Evolutionary conservation across 2,329 filamentous ascomycete species (phyloP), one percentile per base, ranked within the genome.

Genomic region (Xylariaceae sp.): DNA sequence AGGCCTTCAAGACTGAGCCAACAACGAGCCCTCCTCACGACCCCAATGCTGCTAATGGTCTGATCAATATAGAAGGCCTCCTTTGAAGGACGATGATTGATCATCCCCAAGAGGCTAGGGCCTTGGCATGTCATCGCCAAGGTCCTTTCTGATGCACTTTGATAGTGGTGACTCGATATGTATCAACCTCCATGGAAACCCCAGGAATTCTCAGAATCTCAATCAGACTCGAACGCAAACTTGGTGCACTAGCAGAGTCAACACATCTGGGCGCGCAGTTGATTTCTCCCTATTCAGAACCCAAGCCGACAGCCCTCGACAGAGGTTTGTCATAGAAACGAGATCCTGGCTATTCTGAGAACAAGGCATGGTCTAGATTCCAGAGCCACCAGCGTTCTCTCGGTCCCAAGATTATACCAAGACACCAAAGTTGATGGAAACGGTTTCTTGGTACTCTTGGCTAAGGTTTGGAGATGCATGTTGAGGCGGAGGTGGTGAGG

Each of bases 121-220:
- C 53, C 64, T 66, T 67, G 60, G 66, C 63, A 60, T 52, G 61
- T 37, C 56, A 39, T 58, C 37, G 66, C 67, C 67, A 69, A 69
- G 66, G 50, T 37, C 51, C 13, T 9, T 44, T 39, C 30, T 48
- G 55, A 55, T 47, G 51, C 35, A 35, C 30, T 23, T 30, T 30
- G 23, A 34, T 11, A 41, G 51, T 41, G 13, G 5, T 51, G 47
- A 39, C 34, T 34, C n/a, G 7, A 49, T 34, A 45, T 23, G 5
- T 6, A 15, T 15, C 49, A 18, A 56, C 34, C 56, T 18, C 17
- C n/a, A 30, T 9, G 41, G 17, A 37, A 34, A 8, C 44, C 17
- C 11, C 52, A 11, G 37, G 11, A 41, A 9, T 55, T 18, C n/a
- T 30, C 23, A 30, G 23, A 30, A 5, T 4, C 4, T 30, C 23